phyloP scores from a whole-genome alignment of 345 rosid species.

The Odontarrhena argentea region DNA sequence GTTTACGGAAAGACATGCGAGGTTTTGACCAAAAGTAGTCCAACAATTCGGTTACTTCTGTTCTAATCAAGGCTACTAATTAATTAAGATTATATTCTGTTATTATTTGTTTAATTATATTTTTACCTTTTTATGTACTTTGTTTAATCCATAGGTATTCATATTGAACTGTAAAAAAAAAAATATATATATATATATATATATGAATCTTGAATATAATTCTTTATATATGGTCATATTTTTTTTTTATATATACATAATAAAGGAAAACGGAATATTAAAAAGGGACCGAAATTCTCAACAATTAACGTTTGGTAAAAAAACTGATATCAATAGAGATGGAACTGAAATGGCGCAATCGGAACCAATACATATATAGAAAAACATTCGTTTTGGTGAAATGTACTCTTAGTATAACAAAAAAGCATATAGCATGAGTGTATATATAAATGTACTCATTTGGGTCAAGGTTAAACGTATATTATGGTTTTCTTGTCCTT shows the following conservation, averaged over 20 bases:
- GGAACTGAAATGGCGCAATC: background rate
- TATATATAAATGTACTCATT: background rate
- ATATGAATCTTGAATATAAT: background rate
- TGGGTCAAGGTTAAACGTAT: conserved; percentile 17
- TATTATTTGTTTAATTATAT: too few relatives aligned
- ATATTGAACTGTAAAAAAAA: background rate
- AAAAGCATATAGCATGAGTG: background rate
- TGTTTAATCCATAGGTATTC: background rate
- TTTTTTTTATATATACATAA: background rate
- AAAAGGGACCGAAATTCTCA: too few relatives aligned
- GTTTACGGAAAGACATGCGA: conserved; percentile 9
- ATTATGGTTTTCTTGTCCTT: conserved; percentile 22
- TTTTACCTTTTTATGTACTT: background rate
- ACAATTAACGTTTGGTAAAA: background rate
- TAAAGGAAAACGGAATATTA: background rate
- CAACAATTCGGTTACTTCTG: conserved; percentile 22
- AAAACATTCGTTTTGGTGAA: background rate
- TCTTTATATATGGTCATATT: background rate
- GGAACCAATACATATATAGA: background rate
- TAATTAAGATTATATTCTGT: background rate
- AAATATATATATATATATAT: too few relatives aligned
- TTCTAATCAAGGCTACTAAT: background rate
- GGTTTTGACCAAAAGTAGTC: conserved; percentile 28
- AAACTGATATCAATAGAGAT: background rate
- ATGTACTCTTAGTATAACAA: background rate